Conservation (phyloP, 164 flowering plant species). For the Chimonanthus praecox region DNA sequence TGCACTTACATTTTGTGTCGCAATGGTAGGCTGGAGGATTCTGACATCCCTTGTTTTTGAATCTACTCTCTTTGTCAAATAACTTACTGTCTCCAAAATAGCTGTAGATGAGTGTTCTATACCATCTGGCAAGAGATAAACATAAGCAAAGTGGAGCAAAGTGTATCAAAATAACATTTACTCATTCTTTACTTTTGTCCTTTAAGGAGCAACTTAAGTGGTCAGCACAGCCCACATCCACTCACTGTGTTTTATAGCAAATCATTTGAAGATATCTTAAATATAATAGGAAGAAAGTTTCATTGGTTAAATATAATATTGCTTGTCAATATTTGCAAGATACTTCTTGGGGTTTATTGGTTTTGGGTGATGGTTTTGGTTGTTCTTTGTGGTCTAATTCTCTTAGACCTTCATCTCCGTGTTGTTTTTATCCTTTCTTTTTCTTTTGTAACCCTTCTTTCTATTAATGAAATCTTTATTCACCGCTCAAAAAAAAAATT, state of each 20-base stretch:
- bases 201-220: background rate
- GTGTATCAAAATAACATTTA: background rate
- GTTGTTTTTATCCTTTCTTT: too few relatives aligned
- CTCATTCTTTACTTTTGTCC: background rate
- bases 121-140: conserved; percentile 32
- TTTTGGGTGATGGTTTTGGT: too few relatives aligned
- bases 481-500: too few relatives aligned
- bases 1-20: conserved; percentile 57
- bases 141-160: background rate
- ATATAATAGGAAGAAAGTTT: background rate
- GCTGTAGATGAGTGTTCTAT: conserved; percentile 56
- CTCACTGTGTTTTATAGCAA: background rate
- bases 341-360: too few relatives aligned
- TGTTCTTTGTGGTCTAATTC: too few relatives aligned
- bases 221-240: background rate
- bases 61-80: conserved; percentile 74
- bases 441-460: too few relatives aligned
- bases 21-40: conserved; percentile 86
- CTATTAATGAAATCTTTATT: too few relatives aligned
- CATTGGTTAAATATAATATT: too few relatives aligned
- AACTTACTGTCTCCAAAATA: conserved; percentile 57
- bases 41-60: conserved; percentile 64
- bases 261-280: background rate
- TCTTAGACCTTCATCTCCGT: too few relatives aligned
- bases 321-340: too few relatives aligned